These are phyloP conservation scores for Myrica gale DNA, from an alignment of 306 rosid genomes.

Conservation along the genomic window DNA sequence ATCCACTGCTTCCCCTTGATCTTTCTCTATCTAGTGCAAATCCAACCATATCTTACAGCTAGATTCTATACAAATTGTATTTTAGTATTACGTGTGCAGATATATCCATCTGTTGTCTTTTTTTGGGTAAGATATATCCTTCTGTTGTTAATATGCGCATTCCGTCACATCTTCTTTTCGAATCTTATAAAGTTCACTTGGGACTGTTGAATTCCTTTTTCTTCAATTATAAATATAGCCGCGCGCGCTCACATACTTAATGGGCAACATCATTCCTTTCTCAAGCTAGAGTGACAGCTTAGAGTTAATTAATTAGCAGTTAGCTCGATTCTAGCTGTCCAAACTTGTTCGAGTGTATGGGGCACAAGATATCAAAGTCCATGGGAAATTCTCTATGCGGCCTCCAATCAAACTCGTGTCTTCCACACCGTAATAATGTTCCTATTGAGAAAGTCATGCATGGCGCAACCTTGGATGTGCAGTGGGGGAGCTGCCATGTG, in stretches of 20 bases:
- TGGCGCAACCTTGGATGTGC: constrained; percentile 26
- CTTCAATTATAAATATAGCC: background rate
- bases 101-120: too few species aligned
- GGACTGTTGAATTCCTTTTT: too few species aligned
- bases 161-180: too few species aligned
- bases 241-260: background rate
- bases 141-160: too few species aligned
- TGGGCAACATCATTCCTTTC: background rate
- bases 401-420: constrained; percentile 17
- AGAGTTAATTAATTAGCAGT: background rate
- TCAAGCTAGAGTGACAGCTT: background rate
- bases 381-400: background rate
- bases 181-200: too few species aligned
- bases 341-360: constrained; percentile 9
- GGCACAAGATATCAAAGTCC: constrained; percentile 35
- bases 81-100: too few species aligned
- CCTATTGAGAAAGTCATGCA: constrained; percentile 25
- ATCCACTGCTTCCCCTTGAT: too few species aligned
- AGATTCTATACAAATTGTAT: too few species aligned
- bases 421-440: constrained; percentile 31
- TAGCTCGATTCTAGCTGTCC: background rate
- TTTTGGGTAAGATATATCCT: too few species aligned
- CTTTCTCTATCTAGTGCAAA: too few species aligned
- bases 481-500: constrained; percentile 27
- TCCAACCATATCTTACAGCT: too few species aligned